Evolutionary conservation across 2,329 filamentous ascomycete genomes (phyloP).

Genomic region (Verticillium nonalfalfae): DNA sequence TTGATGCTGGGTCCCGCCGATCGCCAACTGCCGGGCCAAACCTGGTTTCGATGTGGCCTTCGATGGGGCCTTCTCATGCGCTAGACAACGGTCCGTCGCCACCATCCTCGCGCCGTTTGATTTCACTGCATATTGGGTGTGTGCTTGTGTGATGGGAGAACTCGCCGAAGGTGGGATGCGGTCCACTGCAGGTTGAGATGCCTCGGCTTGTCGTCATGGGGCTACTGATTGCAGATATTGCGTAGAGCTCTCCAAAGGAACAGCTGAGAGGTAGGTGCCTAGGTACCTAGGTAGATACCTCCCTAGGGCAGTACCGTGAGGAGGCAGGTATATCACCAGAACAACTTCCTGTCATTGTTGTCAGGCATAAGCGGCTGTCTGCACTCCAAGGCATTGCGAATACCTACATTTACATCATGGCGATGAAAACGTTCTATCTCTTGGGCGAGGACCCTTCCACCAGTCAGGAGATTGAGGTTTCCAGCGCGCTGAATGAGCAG

Average conservation of each 20-base stretch:
- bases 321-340: not conserved
- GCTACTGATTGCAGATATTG: not conserved
- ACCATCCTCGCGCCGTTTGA: not conserved
- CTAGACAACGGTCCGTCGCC: not conserved
- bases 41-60: not conserved
- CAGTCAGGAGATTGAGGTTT: conserved; percentile 28
- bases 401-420: conserved; percentile 17
- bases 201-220: not conserved
- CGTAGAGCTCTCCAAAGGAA: no score
- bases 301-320: no score
- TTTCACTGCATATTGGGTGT: not conserved
- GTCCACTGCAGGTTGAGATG: not conserved
- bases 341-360: not conserved
- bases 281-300: no score
- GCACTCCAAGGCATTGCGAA: not conserved
- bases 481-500: conserved; percentile 24
- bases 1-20: not conserved
- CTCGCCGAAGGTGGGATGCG: not conserved
- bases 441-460: conserved; percentile 30
- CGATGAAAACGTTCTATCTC: conserved; percentile 32
- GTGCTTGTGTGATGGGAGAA: not conserved
- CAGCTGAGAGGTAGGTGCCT: no score
- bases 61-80: not conserved
- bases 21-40: conserved; percentile 1
- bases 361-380: not conserved